A percentile compares a stretch with the other conserved stretches of the same genome.
These are phyloP conservation scores for Kalmusia sp. DNA, from an alignment of 2,329 filamentous ascomycete genomes.

Conservation along the genomic window DNA sequence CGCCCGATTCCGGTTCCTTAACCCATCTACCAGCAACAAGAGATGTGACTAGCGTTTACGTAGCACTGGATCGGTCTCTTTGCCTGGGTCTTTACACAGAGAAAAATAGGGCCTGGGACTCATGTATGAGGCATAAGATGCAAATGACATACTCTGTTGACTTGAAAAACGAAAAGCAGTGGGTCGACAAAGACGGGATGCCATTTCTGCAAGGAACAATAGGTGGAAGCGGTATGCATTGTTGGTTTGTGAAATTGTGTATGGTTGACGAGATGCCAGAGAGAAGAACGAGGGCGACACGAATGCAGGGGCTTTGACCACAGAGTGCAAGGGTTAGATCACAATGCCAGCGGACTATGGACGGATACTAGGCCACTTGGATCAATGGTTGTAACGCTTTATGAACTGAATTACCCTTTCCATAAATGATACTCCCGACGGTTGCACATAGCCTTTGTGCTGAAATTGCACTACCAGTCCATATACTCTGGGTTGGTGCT, in stretches of 20 bases:
- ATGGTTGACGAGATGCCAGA: neutral
- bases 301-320: no score
- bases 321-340: no score
- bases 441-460: no score
- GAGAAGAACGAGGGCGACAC: neutral
- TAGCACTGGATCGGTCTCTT: neutral
- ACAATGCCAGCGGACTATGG: no score
- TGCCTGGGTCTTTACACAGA: neutral
- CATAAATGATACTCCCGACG: no score
- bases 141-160: neutral
- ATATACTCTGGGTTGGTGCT: slow-evolving; percentile 3
- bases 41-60: neutral
- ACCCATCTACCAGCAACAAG: neutral
- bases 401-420: no score
- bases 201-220: neutral
- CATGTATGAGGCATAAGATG: slow-evolving; percentile 5
- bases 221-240: neutral
- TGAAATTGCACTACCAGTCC: neutral
- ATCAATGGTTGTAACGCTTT: no score
- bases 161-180: neutral
- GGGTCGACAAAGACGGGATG: neutral
- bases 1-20: neutral
- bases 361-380: no score
- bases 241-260: neutral
- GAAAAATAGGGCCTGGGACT: neutral